Percentiles rank a stretch among this genome's conserved stretches.
phyloP scores from a whole-genome alignment of 2,329 filamentous ascomycete genomes.

The Monosporascus sp. region DNA sequence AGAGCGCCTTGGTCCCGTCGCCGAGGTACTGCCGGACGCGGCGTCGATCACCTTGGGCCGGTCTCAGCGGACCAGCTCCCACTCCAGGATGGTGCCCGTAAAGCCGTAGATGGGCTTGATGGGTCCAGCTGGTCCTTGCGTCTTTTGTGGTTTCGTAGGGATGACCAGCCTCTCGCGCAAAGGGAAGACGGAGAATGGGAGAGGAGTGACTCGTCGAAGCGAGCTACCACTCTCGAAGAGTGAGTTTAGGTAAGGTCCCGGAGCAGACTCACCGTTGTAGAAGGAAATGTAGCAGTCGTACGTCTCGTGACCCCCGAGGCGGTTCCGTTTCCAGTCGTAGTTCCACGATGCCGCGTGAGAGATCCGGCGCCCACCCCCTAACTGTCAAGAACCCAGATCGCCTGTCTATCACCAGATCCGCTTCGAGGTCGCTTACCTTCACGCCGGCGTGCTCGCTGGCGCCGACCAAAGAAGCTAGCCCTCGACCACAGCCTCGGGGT shows the following conservation, averaged over 20 bases:
- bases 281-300: constrained; percentile 27
- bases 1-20: background rate
- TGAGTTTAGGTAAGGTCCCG: background rate
- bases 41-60: background rate
- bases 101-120: constrained; percentile 24
- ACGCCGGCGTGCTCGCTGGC: constrained; percentile 27
- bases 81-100: constrained; percentile 12
- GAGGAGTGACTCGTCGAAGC: too few relatives aligned
- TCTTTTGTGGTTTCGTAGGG: constrained; percentile 1
- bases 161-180: too few relatives aligned
- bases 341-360: constrained; percentile 28
- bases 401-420: too few relatives aligned
- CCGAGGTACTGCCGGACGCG: background rate
- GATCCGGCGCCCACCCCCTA: constrained; percentile 1
- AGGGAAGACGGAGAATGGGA: too few relatives aligned
- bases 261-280: constrained; percentile 2
- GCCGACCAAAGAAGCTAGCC: constrained; percentile 26
- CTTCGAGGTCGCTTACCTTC: constrained; percentile 1
- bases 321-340: constrained; percentile 18
- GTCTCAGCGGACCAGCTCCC: background rate
- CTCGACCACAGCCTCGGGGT: constrained; percentile 19
- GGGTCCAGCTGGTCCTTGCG: constrained; percentile 12
- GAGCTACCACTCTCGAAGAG: too few relatives aligned
- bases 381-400: too few relatives aligned
- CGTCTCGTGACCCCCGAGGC: constrained; percentile 17